These are phyloP conservation scores for Gossypium armourianum DNA, from an alignment of 441 rosid genomes.

Conservation along the genomic window DNA sequence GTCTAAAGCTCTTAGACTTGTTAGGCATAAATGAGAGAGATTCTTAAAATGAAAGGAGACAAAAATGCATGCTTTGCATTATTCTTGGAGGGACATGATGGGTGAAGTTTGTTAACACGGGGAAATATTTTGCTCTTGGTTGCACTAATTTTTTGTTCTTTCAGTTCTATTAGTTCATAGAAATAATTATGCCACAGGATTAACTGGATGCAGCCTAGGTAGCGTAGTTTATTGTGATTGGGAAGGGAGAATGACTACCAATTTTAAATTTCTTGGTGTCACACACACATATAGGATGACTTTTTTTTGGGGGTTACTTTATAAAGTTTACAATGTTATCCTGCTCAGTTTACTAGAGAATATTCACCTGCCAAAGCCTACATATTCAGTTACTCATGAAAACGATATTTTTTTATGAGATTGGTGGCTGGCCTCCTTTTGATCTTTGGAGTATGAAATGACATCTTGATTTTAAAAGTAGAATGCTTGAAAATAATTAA, in stretches of 20 bases:
- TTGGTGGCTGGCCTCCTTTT: background rate
- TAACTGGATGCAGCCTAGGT: background rate
- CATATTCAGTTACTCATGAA: background rate
- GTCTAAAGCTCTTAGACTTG: slow-evolving; percentile 3
- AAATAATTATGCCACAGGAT: background rate
- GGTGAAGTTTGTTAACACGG: background rate
- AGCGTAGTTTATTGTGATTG: background rate
- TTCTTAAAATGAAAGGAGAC: background rate
- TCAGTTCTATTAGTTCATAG: background rate
- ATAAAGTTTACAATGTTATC: background rate
- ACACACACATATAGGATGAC: background rate
- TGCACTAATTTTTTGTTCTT: background rate
- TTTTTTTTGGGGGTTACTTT: background rate
- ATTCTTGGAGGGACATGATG: background rate
- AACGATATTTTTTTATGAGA: background rate
- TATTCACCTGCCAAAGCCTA: background rate
- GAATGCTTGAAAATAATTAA: background rate
- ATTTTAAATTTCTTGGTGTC: background rate
- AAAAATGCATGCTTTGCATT: background rate
- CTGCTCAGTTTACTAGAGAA: background rate
- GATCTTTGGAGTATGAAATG: background rate
- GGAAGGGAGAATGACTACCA: background rate
- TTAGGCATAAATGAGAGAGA: background rate
- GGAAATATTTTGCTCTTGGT: background rate
- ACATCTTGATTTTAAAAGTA: slow-evolving; percentile 1